Evolutionary conservation across 2,329 filamentous ascomycete genomes (phyloP), one percentile per base, ranked within the genome.

Genomic region (Daldinia sp.): DNA sequence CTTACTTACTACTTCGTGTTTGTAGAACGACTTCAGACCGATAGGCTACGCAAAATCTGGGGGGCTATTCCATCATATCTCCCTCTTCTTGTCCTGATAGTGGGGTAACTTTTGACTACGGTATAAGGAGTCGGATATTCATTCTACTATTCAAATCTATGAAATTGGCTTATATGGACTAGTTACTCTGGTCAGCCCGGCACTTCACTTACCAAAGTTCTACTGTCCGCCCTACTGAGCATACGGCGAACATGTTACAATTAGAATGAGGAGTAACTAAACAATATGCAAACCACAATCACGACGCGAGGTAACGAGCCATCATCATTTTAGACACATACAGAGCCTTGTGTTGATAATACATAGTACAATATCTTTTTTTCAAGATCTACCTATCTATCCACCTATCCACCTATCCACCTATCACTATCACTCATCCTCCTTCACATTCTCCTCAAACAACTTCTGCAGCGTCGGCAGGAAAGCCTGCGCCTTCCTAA

Each of bases 401-500:
- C 30, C 30, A 7, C 30, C 30, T 35, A 35, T 33, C 6, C 30
- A 35, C 6, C 6, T 12, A 33, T 37, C n/a, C 15, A 48, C 35
- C 9, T 13, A 30, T 51, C 33, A 23, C 15, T 33, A 42, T 66
- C 50, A 66, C 46, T 67, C 63, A n/a, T 63, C 35, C 35, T 39
- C 13, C 35, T 39, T 15, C 50, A 6, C 39, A 61, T 15, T 63
- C 18, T 70, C 59, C 46, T 78, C 76, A 15, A 78, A 73, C 1
- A 78, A 63, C 66, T 74, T 78, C 61, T 78, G 75, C 26, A 79
- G 63, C 1, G 76, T 66, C 1, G 78, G 78, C 56, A 79, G 41
- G 65, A 79, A 79, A 0, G 74, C 76, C 61, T 77, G 76, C 0
- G 78, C 78, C 51, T 76, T 73, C 50, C 77, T 74, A 35, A 79